These are phyloP conservation scores for Candida coleopterorum DNA, from an alignment of 805 yeast species.

Conservation along the genomic window DNA sequence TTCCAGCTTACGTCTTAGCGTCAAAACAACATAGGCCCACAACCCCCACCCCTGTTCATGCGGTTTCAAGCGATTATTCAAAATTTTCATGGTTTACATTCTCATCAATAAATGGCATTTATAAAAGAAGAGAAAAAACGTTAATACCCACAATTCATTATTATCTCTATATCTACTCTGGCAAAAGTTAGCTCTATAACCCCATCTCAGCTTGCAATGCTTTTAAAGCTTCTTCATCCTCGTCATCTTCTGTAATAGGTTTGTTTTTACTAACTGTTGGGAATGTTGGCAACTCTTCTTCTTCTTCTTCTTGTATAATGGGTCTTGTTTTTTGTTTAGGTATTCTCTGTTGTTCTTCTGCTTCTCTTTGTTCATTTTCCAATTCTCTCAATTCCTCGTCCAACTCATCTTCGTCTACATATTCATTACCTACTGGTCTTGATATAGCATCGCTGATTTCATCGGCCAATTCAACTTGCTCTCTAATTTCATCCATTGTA, in stretches of 20 bases:
- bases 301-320: constrained; percentile 24
- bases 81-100: no score
- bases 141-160: not conserved
- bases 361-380: constrained; percentile 73
- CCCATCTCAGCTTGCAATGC: constrained; percentile 88
- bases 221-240: constrained; percentile 76
- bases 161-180: not conserved
- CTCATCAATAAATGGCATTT: not conserved
- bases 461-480: constrained; percentile 91
- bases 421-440: constrained; percentile 83
- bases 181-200: constrained; percentile 29
- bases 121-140: not conserved
- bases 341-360: constrained; percentile 14
- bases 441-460: constrained; percentile 96
- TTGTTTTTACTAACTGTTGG: constrained; percentile 38
- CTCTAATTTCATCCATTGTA: constrained; percentile 97
- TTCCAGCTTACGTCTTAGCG: no score
- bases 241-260: constrained; percentile 57
- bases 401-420: constrained; percentile 84
- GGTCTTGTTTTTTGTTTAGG: constrained; percentile 10
- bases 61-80: no score
- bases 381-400: constrained; percentile 89
- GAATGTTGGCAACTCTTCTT: constrained; percentile 39
- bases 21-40: no score
- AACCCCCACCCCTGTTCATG: no score